These are phyloP conservation scores for Penicillium sp. DNA, from an alignment of 2,329 filamentous ascomycete genomes.

Conservation along the genomic window DNA sequence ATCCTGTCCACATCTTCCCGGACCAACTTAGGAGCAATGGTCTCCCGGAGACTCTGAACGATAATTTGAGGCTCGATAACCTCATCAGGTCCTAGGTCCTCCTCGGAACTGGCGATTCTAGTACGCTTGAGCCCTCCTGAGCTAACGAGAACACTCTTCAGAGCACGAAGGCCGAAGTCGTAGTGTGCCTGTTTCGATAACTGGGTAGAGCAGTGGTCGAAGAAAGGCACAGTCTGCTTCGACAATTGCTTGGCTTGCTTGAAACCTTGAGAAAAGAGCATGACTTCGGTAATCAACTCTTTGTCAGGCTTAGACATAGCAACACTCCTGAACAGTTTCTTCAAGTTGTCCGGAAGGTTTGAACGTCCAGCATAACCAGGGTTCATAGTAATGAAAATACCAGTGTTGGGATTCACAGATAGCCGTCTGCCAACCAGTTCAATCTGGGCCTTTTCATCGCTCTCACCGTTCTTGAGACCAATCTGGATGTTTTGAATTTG, in stretches of 20 bases:
- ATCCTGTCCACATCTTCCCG: constrained; percentile 83
- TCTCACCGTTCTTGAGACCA: constrained; percentile 73
- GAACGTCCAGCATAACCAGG: constrained; percentile 96
- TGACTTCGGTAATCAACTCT: constrained; percentile 97
- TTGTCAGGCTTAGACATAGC: constrained; percentile 99
- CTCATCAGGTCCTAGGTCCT: constrained; percentile 56
- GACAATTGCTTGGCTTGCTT: constrained; percentile 88
- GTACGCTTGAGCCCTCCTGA: constrained; percentile 86
- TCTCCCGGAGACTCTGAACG: constrained; percentile 95
- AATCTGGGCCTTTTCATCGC: constrained; percentile 78
- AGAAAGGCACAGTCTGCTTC: constrained; percentile 95
- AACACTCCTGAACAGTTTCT: constrained; percentile 98
- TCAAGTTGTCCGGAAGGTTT: constrained; percentile 95
- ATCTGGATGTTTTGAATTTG: constrained; percentile 99
- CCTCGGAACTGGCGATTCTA: constrained; percentile 54
- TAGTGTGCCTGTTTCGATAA: constrained; percentile 97
- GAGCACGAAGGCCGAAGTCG: constrained; percentile 90
- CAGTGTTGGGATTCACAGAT: constrained; percentile 81
- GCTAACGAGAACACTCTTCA: constrained; percentile 97
- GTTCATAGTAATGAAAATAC: constrained; percentile 99
- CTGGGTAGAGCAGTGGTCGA: constrained; percentile 72
- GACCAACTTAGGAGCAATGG: constrained; percentile 94
- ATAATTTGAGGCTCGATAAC: constrained; percentile 92
- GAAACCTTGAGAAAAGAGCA: constrained; percentile 99
- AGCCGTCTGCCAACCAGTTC: constrained; percentile 88